Base-by-base conservation (phyloP, 73 alveolate species). In the Breviolum minutum region DNA sequence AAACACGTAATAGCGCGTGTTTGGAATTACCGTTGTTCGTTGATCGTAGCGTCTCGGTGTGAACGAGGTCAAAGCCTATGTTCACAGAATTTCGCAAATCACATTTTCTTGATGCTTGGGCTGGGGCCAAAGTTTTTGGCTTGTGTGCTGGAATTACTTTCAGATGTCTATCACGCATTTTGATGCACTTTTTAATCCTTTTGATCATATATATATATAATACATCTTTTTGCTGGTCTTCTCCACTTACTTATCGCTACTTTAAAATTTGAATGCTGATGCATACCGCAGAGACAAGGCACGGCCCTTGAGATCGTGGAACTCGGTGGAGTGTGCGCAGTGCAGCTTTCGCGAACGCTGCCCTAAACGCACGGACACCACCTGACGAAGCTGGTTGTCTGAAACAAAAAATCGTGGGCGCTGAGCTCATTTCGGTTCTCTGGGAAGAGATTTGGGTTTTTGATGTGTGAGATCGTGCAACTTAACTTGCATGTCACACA, bases 351-450 rank as follows among this genome's bases (percentile, higher is more conserved):
- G 95, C 54, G 95, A 9, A 8, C 84, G 79, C 70, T 64, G 29
- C 26, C 95, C 95, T 69, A 87, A 48, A 48, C 95, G 95, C 64
- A 87, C 84, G 8, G 95, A 87, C 29, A 87, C 81, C 84, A 87
- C 95, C 95, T 87, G 85, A 48, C 19, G 48, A 26, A 20, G 17
- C 20, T 29, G 77, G n/a, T 27, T 10, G 14, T 13, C 11, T 2
- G 10, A 20, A 8, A 20, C 13, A n/a, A 14, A 14, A 11, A 22
- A 17, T 30, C n/a, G 5, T 40, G 54, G 54, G 54, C 54, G 3
- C 54, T 40, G 54, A 40, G 54, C 54, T 40, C 54, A 40, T 40
- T 40, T 40, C 54, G 54, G 54, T 40, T 40, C 54, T 40, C 54
- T 40, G 54, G n/a, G 81, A 71, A 71, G 30, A 8, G 81, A 22